Base-by-base conservation (phyloP, 164 flowering plant genomes). In the Piper betle region DNA sequence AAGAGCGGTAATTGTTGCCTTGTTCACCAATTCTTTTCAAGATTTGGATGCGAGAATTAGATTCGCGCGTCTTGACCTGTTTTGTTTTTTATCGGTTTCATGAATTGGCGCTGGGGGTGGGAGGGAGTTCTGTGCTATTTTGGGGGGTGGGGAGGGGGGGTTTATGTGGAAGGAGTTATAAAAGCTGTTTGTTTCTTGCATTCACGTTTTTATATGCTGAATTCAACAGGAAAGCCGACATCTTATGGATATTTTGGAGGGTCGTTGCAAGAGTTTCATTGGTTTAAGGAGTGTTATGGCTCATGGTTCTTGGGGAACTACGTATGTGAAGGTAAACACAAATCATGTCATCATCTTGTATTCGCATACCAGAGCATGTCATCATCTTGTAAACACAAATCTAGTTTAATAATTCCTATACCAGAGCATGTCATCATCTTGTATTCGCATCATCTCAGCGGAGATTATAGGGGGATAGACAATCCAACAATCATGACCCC, bases 261-360 rank as follows among this genome's bases (percentile, higher is more conserved):
- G 38, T 55, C 39, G 3, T 13, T 55, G 6, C 58, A 55, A 55
- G 58, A 25, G 33, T 55, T 55, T 55, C 58, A 55, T 19, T 55
- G 58, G 58, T 55, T 55, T 33, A 55, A 55, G 39, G 39, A 25
- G 58, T 19, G 33, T 55, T 55, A 55, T 19, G 37, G 57, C 33
- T 55, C 57, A 11, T 55, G 58, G 58, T 55, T 55, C 13, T 8
- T 55, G 9, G 58, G 58, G 58, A 55, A 46, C 50, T 46, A 10
- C 12, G 50, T 46, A 0, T 46, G 50, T 15, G 50, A 46, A 46
- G 50, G 50, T 46, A 46, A 46, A 10, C 12, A 15, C 15, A 46
- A 3, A 46, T 46, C 15, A 6, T 46, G 15, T 46, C 50, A 10
- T 10, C 15, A 6, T 46, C 15, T 46, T 46, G 50, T 8, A 8